phyloP scores from a whole-genome alignment of 768 basidiomycete genomes.

The Boletus edulis region DNA sequence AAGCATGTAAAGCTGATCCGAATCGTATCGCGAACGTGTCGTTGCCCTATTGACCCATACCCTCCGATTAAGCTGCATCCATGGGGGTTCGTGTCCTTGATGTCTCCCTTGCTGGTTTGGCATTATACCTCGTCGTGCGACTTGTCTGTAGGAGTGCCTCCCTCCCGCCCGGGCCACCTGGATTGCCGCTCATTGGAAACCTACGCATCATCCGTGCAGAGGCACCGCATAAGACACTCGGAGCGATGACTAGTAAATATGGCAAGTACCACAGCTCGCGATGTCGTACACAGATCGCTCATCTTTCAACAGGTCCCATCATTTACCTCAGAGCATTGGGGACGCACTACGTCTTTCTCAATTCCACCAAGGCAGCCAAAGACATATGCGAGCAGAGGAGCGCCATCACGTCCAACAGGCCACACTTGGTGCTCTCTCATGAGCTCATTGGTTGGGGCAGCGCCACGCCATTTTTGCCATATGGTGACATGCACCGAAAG shows the following conservation, averaged over 20 bases:
- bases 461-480: not conserved
- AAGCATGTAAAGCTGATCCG: too few relatives aligned
- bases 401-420: constrained; percentile 2
- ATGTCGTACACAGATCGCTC: constrained; percentile 8
- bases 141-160: not conserved
- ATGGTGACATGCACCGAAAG: not conserved
- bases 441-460: constrained; percentile 19
- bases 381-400: constrained; percentile 12
- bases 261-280: constrained; percentile 24
- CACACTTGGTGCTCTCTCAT: constrained; percentile 5
- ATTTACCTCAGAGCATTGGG: constrained; percentile 31
- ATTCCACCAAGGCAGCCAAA: constrained; percentile 36
- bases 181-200: constrained; percentile 48
- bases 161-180: constrained; percentile 8
- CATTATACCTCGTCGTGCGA: not conserved
- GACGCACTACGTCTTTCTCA: constrained; percentile 47
- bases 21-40: too few relatives aligned
- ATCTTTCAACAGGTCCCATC: constrained; percentile 4
- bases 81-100: not conserved
- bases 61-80: too few relatives aligned
- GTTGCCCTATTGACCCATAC: too few relatives aligned
- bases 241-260: constrained; percentile 38
- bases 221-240: constrained; percentile 49
- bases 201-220: constrained; percentile 50
- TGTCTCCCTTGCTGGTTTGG: not conserved